phyloP scores from a whole-genome alignment of 768 basidiomycete species.

The Amanita subjunquillea region DNA sequence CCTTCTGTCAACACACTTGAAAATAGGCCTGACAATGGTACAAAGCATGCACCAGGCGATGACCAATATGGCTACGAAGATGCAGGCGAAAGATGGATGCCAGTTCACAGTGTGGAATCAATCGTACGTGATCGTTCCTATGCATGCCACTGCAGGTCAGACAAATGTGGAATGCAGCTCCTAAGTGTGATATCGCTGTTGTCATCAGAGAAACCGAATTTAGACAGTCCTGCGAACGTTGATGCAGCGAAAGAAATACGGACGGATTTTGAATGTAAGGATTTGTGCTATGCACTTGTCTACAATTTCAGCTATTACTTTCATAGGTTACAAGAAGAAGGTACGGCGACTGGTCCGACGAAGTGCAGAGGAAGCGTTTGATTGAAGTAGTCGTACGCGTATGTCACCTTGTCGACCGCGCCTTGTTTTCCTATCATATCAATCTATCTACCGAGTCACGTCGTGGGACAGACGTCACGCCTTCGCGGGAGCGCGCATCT shows the following conservation, averaged over 20 bases:
- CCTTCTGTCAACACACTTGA: not conserved
- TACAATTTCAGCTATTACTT: conserved; percentile 10
- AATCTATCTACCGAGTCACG: not conserved
- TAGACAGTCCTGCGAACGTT: conserved; percentile 92
- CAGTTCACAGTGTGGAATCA: conserved; percentile 93
- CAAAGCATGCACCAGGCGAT: conserved; percentile 87
- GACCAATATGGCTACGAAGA: conserved; percentile 98
- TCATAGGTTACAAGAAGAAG: conserved; percentile 85
- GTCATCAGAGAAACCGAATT: conserved; percentile 84
- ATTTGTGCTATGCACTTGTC: not conserved
- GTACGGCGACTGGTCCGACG: conserved; percentile 80
- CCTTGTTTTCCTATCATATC: not conserved
- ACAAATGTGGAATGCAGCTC: conserved; percentile 41
- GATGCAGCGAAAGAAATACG: conserved; percentile 90
- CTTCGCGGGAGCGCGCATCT: not conserved
- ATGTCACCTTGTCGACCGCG: not conserved
- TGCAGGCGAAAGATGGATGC: conserved; percentile 95
- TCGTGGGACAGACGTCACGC: not conserved
- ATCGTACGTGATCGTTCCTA: conserved; percentile 52
- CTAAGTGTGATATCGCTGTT: conserved; percentile 93
- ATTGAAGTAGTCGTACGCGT: conserved; percentile 27
- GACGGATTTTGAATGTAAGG: conserved; percentile 48
- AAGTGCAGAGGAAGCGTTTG: conserved; percentile 85
- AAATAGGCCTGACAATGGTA: not conserved
- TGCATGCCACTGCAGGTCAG: not conserved